Evolutionary conservation across 495 filamentous ascomycete genomes (phyloP).

Genomic region (Durotheca rogersii): DNA sequence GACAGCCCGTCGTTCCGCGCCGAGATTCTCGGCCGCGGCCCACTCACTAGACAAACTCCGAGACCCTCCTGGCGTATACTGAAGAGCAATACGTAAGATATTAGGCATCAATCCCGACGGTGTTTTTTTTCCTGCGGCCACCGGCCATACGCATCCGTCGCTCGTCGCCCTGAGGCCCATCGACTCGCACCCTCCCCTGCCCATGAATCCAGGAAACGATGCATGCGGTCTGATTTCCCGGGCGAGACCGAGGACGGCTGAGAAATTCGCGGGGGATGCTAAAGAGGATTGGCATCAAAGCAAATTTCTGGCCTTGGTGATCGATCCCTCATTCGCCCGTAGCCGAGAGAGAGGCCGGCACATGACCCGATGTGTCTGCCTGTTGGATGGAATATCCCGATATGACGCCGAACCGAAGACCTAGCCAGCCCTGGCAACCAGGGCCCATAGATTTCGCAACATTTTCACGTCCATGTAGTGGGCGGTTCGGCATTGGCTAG

Average conservation of each 20-base stretch:
- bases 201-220: neutral
- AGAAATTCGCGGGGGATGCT: conserved; percentile 7
- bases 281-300: conserved; percentile 2
- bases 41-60: neutral
- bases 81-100: neutral
- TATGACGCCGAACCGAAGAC: conserved; percentile 20
- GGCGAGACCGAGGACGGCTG: conserved; percentile 3
- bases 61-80: neutral
- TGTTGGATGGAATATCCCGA: conserved; percentile 19
- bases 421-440: conserved; percentile 1
- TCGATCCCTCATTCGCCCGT: conserved; percentile 12
- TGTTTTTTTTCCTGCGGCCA: neutral
- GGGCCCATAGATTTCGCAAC: conserved; percentile 5
- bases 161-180: neutral
- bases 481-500: neutral
- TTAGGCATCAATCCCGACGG: neutral
- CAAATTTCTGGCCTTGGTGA: conserved; percentile 26
- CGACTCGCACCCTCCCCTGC: neutral
- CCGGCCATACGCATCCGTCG: neutral
- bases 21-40: neutral
- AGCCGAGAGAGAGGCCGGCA: conserved; percentile 10
- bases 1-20: neutral
- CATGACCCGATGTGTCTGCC: conserved; percentile 24
- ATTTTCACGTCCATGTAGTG: neutral
- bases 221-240: neutral